Percentiles rank a stretch among this genome's conserved stretches.
Conservation (phyloP, 176 grass and related monocot genomes). For the Oryza rufipogon region DNA sequence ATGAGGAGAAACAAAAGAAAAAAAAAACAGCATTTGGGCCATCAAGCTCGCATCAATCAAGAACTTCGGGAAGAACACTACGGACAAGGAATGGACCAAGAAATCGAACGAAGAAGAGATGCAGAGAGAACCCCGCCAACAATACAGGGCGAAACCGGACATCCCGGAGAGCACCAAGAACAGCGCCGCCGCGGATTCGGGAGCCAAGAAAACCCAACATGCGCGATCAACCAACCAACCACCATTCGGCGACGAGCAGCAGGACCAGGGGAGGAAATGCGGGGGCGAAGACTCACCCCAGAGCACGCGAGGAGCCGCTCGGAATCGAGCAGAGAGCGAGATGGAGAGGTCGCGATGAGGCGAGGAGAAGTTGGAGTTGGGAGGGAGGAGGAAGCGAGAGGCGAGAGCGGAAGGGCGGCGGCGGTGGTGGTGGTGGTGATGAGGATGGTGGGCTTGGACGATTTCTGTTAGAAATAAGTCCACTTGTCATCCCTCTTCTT, state of each 20-base stretch:
- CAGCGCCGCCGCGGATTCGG: conserved; percentile 5
- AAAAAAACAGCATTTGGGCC: too few relatives aligned
- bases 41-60: background rate
- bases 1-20: background rate
- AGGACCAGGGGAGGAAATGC: background rate
- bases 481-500: too few relatives aligned
- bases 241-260: background rate
- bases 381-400: too few relatives aligned
- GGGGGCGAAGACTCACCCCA: too few relatives aligned
- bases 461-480: too few relatives aligned
- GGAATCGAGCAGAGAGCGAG: too few relatives aligned
- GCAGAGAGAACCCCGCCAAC: background rate
- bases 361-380: too few relatives aligned
- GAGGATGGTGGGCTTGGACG: too few relatives aligned
- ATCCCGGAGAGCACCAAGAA: background rate
- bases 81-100: background rate
- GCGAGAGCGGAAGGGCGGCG: too few relatives aligned
- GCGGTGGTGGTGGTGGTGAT: too few relatives aligned
- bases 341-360: too few relatives aligned
- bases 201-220: background rate
- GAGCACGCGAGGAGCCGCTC: too few relatives aligned
- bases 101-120: background rate
- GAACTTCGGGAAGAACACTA: background rate
- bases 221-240: background rate
- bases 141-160: background rate